phyloP scores from a whole-genome alignment of 2,329 filamentous ascomycete species.

The Botrytis fabae region DNA sequence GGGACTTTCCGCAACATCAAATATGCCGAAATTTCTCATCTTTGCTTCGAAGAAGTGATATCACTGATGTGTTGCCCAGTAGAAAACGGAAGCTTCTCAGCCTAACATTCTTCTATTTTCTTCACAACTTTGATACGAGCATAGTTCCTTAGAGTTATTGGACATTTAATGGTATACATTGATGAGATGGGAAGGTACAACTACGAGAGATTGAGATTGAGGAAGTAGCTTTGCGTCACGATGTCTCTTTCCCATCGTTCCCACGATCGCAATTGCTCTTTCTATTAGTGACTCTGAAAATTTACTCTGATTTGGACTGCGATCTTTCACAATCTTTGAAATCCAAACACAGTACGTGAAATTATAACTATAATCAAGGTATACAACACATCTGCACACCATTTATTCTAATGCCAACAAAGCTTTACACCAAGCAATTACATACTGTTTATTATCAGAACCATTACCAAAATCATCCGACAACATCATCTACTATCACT shows the following conservation, averaged over 20 bases:
- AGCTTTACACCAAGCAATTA: background rate
- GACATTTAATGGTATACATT: background rate
- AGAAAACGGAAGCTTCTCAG: background rate
- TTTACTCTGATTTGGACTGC: fast-evolving
- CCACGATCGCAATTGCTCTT: background rate
- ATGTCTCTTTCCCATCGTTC: background rate
- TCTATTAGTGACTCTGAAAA: background rate
- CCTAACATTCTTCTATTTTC: background rate
- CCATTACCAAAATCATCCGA: background rate
- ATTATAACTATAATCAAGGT: background rate
- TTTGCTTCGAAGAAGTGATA: background rate
- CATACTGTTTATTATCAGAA: background rate
- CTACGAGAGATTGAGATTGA: background rate
- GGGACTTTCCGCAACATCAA: background rate
- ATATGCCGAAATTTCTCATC: background rate
- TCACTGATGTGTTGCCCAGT: background rate
- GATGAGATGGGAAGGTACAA: background rate
- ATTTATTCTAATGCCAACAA: background rate
- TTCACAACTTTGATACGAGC: background rate
- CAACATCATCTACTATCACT: background rate
- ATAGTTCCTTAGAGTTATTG: no score
- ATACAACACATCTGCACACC: background rate
- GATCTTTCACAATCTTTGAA: background rate
- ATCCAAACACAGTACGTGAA: background rate
- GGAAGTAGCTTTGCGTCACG: no score